phyloP scores from a whole-genome alignment of 2,329 filamentous ascomycete species.

The Cercospora citrullina region DNA sequence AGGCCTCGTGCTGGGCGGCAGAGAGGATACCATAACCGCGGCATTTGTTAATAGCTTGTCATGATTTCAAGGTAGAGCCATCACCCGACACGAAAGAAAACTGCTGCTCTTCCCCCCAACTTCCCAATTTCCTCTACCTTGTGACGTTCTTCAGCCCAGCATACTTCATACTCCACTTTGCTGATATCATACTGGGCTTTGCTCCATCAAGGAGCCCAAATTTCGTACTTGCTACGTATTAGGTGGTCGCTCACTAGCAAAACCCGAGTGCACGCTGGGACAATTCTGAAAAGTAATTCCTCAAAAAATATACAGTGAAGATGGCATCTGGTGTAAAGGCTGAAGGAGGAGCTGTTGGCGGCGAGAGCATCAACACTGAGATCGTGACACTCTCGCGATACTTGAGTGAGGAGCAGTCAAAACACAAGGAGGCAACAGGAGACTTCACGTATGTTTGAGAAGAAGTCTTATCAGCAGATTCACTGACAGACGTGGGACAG shows the following conservation, averaged over 20 bases:
- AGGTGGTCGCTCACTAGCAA: neutral
- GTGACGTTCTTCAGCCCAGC: constrained; percentile 7
- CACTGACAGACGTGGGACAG: constrained; percentile 50
- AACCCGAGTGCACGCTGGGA: neutral
- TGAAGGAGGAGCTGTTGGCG: constrained; percentile 34
- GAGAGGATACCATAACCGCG: constrained; percentile 21
- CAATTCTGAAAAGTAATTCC: neutral
- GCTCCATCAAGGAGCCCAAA: constrained; percentile 5
- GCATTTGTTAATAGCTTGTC: constrained; percentile 17
- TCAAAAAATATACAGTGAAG: neutral
- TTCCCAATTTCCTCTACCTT: neutral
- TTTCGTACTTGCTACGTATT: constrained; percentile 1
- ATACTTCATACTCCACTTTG: constrained; percentile 29
- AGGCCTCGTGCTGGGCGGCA: constrained; percentile 13
- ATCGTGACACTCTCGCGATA: constrained; percentile 95
- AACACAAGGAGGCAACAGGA: constrained; percentile 91
- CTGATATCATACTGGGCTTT: constrained; percentile 7
- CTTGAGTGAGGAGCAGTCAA: constrained; percentile 92
- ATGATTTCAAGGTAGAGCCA: constrained; percentile 20
- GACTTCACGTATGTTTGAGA: constrained; percentile 84
- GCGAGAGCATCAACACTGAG: constrained; percentile 88
- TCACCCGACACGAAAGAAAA: constrained; percentile 17
- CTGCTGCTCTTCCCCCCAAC: neutral
- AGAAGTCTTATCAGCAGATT: neutral
- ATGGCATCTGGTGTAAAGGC: neutral